These are phyloP conservation scores for Pholiota conissans DNA, from an alignment of 768 basidiomycete genomes.

Conservation along the genomic window DNA sequence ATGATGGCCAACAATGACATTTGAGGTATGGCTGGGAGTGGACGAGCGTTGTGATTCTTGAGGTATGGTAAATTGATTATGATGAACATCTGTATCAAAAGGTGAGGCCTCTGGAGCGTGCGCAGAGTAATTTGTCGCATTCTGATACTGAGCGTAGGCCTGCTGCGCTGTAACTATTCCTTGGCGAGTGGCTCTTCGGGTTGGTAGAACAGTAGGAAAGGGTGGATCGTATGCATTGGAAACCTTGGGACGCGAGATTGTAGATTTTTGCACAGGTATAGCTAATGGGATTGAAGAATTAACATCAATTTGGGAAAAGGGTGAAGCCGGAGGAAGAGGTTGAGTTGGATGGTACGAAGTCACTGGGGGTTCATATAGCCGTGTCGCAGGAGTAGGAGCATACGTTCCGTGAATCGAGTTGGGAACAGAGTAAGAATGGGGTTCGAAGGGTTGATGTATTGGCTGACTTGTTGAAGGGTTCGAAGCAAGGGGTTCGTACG, in stretches of 20 bases:
- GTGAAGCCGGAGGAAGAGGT: background rate
- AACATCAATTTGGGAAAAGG: background rate
- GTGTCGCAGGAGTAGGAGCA: background rate
- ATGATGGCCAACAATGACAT: background rate
- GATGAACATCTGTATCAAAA: background rate
- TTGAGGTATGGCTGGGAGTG: background rate
- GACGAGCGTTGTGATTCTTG: background rate
- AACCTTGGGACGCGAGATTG: constrained; percentile 62
- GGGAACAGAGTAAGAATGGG: background rate
- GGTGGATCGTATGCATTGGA: constrained; percentile 80
- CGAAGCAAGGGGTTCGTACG: constrained; percentile 14
- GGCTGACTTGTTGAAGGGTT: background rate
- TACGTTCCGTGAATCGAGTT: background rate
- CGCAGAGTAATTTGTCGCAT: background rate
- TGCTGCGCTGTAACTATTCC: constrained; percentile 1
- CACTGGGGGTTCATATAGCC: background rate
- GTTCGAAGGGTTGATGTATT: background rate
- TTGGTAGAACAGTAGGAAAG: constrained; percentile 44
- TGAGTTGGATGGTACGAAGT: constrained; percentile 9
- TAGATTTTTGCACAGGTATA: constrained; percentile 25
- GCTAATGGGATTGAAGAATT: constrained; percentile 16
- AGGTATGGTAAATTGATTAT: background rate
- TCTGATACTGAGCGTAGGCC: constrained; percentile 20
- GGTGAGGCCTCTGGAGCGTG: background rate
- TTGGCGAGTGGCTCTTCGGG: constrained; percentile 16